Percentiles rank a stretch among this genome's conserved stretches.
Evolutionary conservation across 2,329 filamentous ascomycete genomes (phyloP).

Genomic region (Xylaria hypoxylon): DNA sequence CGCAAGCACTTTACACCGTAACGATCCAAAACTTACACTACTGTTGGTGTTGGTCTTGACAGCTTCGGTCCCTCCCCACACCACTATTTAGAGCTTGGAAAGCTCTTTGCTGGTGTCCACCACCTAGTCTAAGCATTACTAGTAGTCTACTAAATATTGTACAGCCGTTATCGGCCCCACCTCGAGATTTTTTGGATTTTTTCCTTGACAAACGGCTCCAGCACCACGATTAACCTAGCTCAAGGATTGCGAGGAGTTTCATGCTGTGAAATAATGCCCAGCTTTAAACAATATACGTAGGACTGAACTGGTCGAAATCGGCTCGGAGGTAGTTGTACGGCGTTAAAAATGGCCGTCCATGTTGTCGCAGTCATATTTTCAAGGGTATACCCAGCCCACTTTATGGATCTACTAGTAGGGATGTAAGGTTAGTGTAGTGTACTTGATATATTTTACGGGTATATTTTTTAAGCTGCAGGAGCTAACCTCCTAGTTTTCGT

Average conservation of each 20-base stretch:
- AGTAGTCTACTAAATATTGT: not conserved
- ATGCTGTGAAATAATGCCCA: not conserved
- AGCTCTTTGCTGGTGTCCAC: not conserved
- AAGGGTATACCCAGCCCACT: too few species aligned
- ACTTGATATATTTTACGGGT: too few species aligned
- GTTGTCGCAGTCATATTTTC: too few species aligned
- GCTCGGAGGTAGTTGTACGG: too few species aligned
- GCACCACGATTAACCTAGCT: not conserved
- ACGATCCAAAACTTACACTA: too few species aligned
- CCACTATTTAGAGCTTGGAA: slow-evolving; percentile 9
- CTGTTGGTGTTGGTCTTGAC: not conserved
- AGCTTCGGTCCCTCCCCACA: not conserved
- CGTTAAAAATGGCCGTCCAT: too few species aligned
- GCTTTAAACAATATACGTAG: not conserved
- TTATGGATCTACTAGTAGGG: too few species aligned
- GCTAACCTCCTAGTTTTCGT: not conserved
- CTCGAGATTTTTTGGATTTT: slow-evolving; percentile 3
- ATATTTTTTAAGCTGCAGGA: too few species aligned
- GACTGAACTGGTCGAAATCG: too few species aligned
- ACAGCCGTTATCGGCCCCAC: slow-evolving; percentile 31
- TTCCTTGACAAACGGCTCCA: not conserved
- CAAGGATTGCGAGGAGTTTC: not conserved
- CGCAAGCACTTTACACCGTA: too few species aligned
- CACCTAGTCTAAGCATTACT: not conserved
- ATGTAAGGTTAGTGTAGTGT: too few species aligned